phyloP scores from a whole-genome alignment of 768 basidiomycete genomes.

The Tulasnella sp. region DNA sequence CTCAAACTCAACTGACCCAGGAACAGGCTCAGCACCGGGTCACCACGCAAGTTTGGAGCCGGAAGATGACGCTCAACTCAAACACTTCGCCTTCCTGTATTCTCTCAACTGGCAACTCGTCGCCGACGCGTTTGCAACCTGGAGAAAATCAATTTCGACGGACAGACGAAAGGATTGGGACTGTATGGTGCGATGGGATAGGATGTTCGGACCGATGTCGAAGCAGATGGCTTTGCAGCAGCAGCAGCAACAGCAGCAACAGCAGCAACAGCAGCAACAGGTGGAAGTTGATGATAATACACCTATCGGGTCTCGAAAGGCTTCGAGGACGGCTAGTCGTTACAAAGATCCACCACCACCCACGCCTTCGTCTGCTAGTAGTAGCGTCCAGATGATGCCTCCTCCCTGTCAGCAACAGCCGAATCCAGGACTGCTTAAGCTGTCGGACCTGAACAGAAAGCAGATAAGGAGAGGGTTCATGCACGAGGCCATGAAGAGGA shows the following conservation, averaged over 20 bases:
- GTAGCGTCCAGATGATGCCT: constrained; percentile 6
- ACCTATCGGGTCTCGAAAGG: background rate
- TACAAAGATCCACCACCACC: constrained; percentile 4
- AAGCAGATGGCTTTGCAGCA: background rate
- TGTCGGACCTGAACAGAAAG: constrained; percentile 3
- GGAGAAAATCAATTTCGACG: constrained; percentile 26
- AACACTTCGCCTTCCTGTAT: constrained; percentile 27
- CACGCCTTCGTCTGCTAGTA: background rate
- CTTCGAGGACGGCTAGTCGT: background rate
- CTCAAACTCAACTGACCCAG: constrained; percentile 1
- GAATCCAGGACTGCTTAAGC: background rate
- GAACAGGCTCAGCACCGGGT: constrained; percentile 5
- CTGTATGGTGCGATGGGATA: constrained; percentile 32
- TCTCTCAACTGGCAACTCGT: constrained; percentile 35
- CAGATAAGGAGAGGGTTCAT: constrained; percentile 6
- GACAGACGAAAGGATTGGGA: constrained; percentile 33
- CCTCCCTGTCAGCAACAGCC: background rate
- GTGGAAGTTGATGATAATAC: constrained; percentile 1
- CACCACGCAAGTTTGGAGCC: constrained; percentile 10
- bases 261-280: background rate
- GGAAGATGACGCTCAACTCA: constrained; percentile 30
- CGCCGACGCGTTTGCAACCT: constrained; percentile 34
- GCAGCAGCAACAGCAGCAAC: background rate
- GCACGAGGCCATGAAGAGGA: constrained; percentile 18
- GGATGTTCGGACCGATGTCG: background rate